Base-by-base conservation (phyloP, 768 basidiomycete species). In the Leccinum uliginosum region DNA sequence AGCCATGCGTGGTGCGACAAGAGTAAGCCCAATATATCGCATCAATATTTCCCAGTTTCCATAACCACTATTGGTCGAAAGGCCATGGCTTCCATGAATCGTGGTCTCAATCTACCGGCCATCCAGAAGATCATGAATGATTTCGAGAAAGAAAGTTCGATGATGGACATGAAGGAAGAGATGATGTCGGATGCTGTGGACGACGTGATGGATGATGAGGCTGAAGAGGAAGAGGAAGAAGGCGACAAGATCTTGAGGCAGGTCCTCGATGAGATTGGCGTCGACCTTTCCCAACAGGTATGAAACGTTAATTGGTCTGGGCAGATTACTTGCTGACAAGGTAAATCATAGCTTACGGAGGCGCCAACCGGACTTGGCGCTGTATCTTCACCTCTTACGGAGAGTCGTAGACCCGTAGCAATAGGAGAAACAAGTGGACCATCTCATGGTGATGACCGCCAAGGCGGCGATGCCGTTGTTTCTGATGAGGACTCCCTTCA, bases 111-210 rank as follows among this genome's bases (percentile, higher is more conserved):
- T 73, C 81, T 98, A 15, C 97, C 97, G 15, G 84, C 84, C 59
- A 98, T 99, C 57, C 91, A 94, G 70, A 84, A 85, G 53, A 98
- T 98, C 69, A 95, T 99, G 91, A 92, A 86, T 65, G 96, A 99
- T 47, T 99, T 99, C 66, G 97, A 99, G 77, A 89, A 85, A 67
- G 97, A 99, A 75, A 96, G 89, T 64, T 85, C 93, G 5, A 93
- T 87, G 75, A 99, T 99, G 97, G 97, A 99, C 74, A 98, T 99
- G 97, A 99, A 98, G 72, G 97, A 98, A 74, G 96, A 97, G 71
- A 98, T 98, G 91, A 99, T 98, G 97, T 92, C 91, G 21, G 97
- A 98, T 59, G 89, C 93, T 14, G 90, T 98, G 15, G 97, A 98
- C 73, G 96, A 98, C 65, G 95, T 89, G 50, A 96, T 98, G 89